Base-by-base conservation (phyloP, 345 rosid species). In the Sonneratia caseolaris region DNA sequence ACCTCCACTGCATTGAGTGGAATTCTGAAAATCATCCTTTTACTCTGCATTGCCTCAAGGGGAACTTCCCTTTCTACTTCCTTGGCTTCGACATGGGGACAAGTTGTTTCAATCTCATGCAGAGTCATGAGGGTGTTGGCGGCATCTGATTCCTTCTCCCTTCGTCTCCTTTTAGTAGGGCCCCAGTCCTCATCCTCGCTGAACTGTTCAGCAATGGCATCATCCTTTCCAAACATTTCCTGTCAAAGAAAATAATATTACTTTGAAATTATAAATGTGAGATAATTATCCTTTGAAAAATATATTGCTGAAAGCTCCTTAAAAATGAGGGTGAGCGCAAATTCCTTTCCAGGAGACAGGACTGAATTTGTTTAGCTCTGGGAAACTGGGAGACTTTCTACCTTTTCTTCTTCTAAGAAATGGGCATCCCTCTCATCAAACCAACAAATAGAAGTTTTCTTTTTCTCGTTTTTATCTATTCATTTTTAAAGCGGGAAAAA, bases 141-240 rank as follows among this genome's bases (percentile, higher is more conserved):
- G 16, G 89, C 96, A 80, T 92, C 97, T 18, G 97, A 85, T 73
- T 89, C 97, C 76, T 87, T 92, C 82, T 57, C 85, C 78, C 86
- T 89, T 71, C 88, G 82, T 77, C 86, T 90, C 84, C 86, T 86
- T 76, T 85, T 88, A 51, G 79, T 75, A 49, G 99, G 99, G 80
- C 99, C 99, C 99, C 98, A 95, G 73, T 95, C 99, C 84, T 95
- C 99, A 80, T 95, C 99, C 81, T 95, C 99, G 45, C 97, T 95
- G 66, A 82, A 80, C 82, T 85, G 93, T 73, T 91, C 98, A 64
- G 76, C 81, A 59, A 79, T 76, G 68, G 77, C 79, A 70, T 88
- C 91, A 81, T 92, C 99, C 82, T 89, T 95, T 70, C 99, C 99
- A 75, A 95, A 95, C 98, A 95, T 92, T 84, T 92, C 99, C 99